phyloP scores from a whole-genome alignment of 176 grass and related monocot species.

The Cenchrus fungigraminus region DNA sequence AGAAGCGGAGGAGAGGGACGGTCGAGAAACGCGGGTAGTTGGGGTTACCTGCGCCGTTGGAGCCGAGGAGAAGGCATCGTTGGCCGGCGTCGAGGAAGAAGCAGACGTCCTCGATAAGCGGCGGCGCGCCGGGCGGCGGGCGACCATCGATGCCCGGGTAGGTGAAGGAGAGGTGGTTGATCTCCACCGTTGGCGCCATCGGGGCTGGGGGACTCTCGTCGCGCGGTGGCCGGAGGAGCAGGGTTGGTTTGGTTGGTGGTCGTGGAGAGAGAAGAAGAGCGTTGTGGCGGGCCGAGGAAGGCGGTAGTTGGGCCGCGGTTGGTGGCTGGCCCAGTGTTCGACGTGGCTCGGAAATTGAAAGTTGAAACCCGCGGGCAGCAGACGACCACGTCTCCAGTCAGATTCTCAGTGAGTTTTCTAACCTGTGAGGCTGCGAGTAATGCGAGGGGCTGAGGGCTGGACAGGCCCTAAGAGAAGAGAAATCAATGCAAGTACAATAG shows the following conservation, averaged over 20 bases:
- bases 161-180: constrained; percentile 84
- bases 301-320: constrained; percentile 38
- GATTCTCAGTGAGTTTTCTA: background rate
- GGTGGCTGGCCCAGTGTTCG: constrained; percentile 30
- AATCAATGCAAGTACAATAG: too few relatives aligned
- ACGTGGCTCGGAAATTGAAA: background rate
- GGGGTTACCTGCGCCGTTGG: constrained; percentile 81
- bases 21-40: background rate
- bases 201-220: background rate
- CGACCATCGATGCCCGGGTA: constrained; percentile 92
- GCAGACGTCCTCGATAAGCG: constrained; percentile 81
- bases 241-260: constrained; percentile 28
- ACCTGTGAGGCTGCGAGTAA: too few relatives aligned
- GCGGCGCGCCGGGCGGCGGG: constrained; percentile 74
- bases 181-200: constrained; percentile 64
- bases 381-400: constrained; percentile 22
- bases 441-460: too few relatives aligned
- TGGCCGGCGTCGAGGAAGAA: constrained; percentile 69
- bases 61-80: constrained; percentile 87
- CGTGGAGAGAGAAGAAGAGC: background rate
- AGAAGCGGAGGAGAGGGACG: background rate
- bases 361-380: constrained; percentile 25
- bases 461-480: too few relatives aligned
- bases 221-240: constrained; percentile 33
- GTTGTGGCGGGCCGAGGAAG: constrained; percentile 29